A percentile compares a stretch with the other conserved stretches of the same genome.
These are phyloP conservation scores for Epichloe sp. DNA, from an alignment of 2,329 filamentous ascomycete genomes.

Conservation along the genomic window DNA sequence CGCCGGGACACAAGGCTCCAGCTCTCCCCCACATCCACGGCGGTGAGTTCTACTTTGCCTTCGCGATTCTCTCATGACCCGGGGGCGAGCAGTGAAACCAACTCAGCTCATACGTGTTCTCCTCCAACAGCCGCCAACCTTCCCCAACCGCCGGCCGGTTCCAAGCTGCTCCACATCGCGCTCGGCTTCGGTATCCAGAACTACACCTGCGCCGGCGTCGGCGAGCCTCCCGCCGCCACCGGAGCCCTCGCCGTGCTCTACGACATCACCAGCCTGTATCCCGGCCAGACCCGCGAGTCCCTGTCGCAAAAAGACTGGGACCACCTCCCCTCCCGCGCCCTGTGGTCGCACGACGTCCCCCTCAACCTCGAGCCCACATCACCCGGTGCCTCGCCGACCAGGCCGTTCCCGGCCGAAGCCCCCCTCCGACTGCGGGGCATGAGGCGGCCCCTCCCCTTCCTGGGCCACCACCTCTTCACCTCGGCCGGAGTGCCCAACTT, in stretches of 20 bases:
- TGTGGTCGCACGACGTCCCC: constrained; percentile 31
- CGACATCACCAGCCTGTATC: constrained; percentile 41
- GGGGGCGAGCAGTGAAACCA: too few relatives aligned
- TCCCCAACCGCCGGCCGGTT: constrained; percentile 23
- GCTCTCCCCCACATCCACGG: background rate
- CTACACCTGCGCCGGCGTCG: constrained; percentile 44
- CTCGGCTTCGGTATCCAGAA: constrained; percentile 56
- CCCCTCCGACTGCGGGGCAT: constrained; percentile 26
- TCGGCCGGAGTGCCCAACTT: constrained; percentile 42
- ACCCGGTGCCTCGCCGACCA: constrained; percentile 28
- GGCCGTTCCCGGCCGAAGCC: constrained; percentile 31
- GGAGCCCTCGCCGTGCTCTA: constrained; percentile 49
- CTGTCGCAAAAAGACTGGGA: constrained; percentile 26
- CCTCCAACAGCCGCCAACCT: constrained; percentile 27
- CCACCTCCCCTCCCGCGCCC: constrained; percentile 25
- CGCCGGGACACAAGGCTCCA: constrained; percentile 5
- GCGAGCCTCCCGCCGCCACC: constrained; percentile 23
- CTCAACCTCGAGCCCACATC: constrained; percentile 29
- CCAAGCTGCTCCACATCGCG: constrained; percentile 39
- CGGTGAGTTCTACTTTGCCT: background rate
- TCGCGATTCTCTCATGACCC: too few relatives aligned
- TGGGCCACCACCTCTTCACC: constrained; percentile 59
- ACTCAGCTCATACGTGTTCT: background rate
- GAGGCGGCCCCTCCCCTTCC: constrained; percentile 18
- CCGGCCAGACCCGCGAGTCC: constrained; percentile 25